These are phyloP conservation scores for Xylaria sp. DNA, from an alignment of 495 filamentous ascomycete species.

Conservation along the genomic window DNA sequence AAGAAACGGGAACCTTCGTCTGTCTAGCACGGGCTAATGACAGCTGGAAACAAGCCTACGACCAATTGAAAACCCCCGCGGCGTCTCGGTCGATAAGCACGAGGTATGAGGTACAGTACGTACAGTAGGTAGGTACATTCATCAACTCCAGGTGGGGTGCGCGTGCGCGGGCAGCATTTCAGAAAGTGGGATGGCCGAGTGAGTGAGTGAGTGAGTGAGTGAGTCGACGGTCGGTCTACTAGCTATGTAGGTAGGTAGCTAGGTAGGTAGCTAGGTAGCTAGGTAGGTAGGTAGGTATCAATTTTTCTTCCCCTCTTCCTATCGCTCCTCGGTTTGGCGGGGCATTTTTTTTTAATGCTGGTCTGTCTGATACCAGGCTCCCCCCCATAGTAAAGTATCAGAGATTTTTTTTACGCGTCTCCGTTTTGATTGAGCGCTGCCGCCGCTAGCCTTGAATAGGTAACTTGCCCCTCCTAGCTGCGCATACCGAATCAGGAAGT, in stretches of 20 bases:
- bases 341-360: constrained; percentile 17
- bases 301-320: constrained; percentile 19
- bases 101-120: constrained; percentile 15
- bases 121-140: no score
- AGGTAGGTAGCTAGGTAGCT: no score
- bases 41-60: background rate
- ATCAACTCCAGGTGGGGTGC: constrained; percentile 3
- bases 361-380: background rate
- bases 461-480: background rate
- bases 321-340: constrained; percentile 21
- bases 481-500: constrained; percentile 26
- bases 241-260: no score
- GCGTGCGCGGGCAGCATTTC: constrained; percentile 12
- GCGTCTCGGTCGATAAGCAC: constrained; percentile 23
- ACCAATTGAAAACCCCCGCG: constrained; percentile 14
- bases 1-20: background rate
- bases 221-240: constrained; percentile 14
- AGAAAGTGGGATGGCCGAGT: constrained; percentile 18
- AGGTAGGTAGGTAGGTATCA: no score
- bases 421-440: background rate
- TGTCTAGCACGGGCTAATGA: constrained; percentile 17
- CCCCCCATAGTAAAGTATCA: background rate
- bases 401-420: constrained; percentile 18
- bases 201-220: constrained; percentile 4
- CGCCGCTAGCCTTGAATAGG: constrained; percentile 2